Evolutionary conservation across 768 basidiomycete genomes (phyloP).

Genomic region (Russula lepida): DNA sequence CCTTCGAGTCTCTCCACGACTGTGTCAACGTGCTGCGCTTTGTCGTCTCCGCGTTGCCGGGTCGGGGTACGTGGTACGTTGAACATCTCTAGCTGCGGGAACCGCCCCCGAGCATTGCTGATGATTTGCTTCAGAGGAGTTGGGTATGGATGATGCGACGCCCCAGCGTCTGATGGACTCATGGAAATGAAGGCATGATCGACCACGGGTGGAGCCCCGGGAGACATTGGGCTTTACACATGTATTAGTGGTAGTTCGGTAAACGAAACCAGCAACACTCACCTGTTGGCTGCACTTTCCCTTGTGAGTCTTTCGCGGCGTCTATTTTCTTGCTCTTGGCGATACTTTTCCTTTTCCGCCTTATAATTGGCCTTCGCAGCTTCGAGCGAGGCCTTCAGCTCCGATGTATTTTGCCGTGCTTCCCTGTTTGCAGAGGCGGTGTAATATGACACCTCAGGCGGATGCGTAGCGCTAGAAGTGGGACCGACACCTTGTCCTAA

Average conservation of each 20-base stretch:
- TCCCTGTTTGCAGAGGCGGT: conserved; percentile 10
- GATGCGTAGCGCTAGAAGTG: neutral
- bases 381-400: conserved; percentile 37
- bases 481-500: neutral
- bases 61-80: conserved; percentile 42
- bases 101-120: conserved; percentile 52
- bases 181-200: neutral
- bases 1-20: conserved; percentile 39
- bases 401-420: conserved; percentile 2
- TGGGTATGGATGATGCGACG: neutral
- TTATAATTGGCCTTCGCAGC: conserved; percentile 61
- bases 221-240: conserved; percentile 10
- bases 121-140: conserved; percentile 36
- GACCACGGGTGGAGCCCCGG: neutral
- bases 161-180: neutral
- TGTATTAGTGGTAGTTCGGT: neutral
- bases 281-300: conserved; percentile 7
- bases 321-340: conserved; percentile 45
- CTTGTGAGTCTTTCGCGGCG: conserved; percentile 9
- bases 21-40: conserved; percentile 1
- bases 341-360: conserved; percentile 61
- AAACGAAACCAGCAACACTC: neutral
- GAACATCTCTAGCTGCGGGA: conserved; percentile 56
- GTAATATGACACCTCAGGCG: conserved; percentile 21
- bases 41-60: conserved; percentile 25